Evolutionary conservation across 352 stramenopile species (phyloP).

Genomic region (Thraustochytrium striatum): DNA sequence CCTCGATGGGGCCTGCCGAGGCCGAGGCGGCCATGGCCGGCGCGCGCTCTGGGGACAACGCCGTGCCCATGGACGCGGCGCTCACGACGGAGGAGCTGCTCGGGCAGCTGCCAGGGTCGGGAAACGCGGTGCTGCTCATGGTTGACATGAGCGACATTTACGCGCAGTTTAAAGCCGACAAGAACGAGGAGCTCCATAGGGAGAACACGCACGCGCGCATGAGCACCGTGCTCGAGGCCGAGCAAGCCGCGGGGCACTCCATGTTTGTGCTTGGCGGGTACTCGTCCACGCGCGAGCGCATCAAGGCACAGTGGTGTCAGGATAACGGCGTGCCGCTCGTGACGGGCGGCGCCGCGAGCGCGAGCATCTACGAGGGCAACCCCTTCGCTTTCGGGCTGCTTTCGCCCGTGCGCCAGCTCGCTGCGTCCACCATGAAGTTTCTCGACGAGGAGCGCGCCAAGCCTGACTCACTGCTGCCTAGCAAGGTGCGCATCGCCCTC

Average conservation of each 20-base stretch:
- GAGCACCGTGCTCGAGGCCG: background rate
- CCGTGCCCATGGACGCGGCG: background rate
- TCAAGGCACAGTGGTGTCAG: conserved; percentile 7
- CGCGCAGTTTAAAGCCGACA: background rate
- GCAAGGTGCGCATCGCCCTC: conserved; percentile 5
- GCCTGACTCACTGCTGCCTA: background rate
- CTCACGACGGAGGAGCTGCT: background rate
- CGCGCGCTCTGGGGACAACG: too few relatives aligned
- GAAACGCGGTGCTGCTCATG: background rate
- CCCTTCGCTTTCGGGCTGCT: conserved; percentile 18
- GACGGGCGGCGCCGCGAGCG: background rate
- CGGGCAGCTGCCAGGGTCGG: background rate
- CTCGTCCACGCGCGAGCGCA: conserved; percentile 1
- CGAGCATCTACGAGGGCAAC: background rate
- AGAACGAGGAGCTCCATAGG: background rate
- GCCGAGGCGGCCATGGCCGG: background rate
- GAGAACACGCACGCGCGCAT: too few relatives aligned
- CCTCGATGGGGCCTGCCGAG: background rate
- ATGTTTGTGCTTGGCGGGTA: conserved; percentile 9
- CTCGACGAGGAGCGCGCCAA: background rate
- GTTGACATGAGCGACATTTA: background rate
- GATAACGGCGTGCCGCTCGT: background rate
- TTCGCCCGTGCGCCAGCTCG: background rate
- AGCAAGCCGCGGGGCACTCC: background rate
- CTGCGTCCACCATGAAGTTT: conserved; percentile 11